phyloP scores from a whole-genome alignment of 768 basidiomycete species.

The Kwoniella botswanensis region DNA sequence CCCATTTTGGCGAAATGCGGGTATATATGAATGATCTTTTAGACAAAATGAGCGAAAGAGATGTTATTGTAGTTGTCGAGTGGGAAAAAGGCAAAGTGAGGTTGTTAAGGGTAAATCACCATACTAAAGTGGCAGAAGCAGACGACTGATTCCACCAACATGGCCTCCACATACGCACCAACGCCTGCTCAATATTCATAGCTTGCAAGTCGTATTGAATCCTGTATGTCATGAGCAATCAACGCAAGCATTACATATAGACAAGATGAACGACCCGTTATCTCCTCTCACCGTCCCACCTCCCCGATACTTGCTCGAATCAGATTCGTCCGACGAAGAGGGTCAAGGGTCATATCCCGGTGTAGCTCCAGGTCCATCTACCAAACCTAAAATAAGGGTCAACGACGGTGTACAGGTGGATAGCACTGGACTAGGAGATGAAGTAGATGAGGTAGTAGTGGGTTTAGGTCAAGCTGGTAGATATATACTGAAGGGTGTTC shows the following conservation, averaged over 20 bases:
- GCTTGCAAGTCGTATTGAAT: too few species aligned
- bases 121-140: too few species aligned
- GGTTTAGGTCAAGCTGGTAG: slow-evolving; percentile 41
- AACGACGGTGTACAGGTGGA: background rate
- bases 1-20: slow-evolving; percentile 36
- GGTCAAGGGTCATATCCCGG: slow-evolving; percentile 45
- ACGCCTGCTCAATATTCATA: too few species aligned
- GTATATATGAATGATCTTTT: background rate
- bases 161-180: too few species aligned
- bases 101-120: too few species aligned
- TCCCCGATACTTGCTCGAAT: slow-evolving; percentile 52
- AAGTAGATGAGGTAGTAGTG: slow-evolving; percentile 23
- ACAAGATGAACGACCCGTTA: slow-evolving; percentile 47
- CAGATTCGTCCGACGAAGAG: slow-evolving; percentile 55
- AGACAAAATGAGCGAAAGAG: background rate
- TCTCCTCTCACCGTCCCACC: slow-evolving; percentile 41
- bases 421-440: background rate
- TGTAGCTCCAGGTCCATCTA: slow-evolving; percentile 6
- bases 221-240: background rate
- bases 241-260: background rate
- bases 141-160: too few species aligned
- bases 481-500: slow-evolving; percentile 24
- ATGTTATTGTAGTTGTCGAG: background rate
- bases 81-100: too few species aligned
- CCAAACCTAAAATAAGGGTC: slow-evolving; percentile 16